A percentile compares a stretch with the other conserved stretches of the same genome.
Conservation (phyloP, 2,329 filamentous ascomycete genomes). For the Monosporascus sp. region DNA sequence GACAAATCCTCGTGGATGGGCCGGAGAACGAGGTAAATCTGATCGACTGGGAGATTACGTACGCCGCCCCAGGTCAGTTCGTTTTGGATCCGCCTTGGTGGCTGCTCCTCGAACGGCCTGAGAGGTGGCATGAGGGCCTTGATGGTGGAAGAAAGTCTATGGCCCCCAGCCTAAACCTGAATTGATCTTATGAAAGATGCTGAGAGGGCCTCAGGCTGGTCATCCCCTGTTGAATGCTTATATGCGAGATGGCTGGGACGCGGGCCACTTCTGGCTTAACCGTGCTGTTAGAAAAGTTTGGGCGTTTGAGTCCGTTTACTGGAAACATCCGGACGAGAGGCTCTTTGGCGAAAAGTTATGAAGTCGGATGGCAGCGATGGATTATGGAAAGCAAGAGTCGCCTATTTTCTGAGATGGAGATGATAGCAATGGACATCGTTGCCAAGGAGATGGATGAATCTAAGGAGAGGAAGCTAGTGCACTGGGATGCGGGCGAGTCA, state of each 20-base stretch:
- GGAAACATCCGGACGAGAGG: constrained; percentile 30
- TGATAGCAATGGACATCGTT: not conserved
- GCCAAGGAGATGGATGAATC: not conserved
- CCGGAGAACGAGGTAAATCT: constrained; percentile 21
- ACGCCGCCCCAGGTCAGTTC: constrained; percentile 30
- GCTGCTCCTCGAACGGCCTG: constrained; percentile 28
- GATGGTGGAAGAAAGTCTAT: constrained; percentile 27
- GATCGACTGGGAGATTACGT: constrained; percentile 38
- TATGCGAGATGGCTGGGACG: constrained; percentile 34
- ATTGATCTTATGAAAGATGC: constrained; percentile 26
- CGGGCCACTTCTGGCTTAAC: constrained; percentile 26
- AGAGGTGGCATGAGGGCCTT: constrained; percentile 27
- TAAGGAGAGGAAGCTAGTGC: not conserved
- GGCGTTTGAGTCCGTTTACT: constrained; percentile 33
- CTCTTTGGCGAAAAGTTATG: constrained; percentile 23
- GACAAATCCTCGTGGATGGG: not conserved
- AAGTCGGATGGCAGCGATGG: not conserved
- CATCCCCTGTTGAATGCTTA: constrained; percentile 21
- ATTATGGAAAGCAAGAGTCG: not conserved
- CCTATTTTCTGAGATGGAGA: not conserved
- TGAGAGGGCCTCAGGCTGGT: constrained; percentile 17
- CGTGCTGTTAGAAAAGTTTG: constrained; percentile 33
- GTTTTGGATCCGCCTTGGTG: constrained; percentile 32
- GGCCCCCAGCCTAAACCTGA: constrained; percentile 28
- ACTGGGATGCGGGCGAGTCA: not conserved